A percentile compares a stretch with the other conserved stretches of the same genome.
phyloP scores from a whole-genome alignment of 106 monocot species.

The Platanthera guangdongensis region DNA sequence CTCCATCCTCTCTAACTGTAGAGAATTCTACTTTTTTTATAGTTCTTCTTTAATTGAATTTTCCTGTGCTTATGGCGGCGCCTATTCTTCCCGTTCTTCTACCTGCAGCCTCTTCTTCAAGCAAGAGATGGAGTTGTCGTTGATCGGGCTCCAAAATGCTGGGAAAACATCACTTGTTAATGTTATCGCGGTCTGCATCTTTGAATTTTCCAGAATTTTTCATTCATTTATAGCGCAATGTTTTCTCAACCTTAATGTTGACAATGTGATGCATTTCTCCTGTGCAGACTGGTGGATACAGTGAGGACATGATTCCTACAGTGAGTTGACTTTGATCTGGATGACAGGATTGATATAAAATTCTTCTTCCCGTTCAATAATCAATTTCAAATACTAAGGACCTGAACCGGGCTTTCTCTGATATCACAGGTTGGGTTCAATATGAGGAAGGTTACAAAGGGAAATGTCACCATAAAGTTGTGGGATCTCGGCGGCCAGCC shows the following conservation, averaged over 20 bases:
- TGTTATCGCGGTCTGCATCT: constrained; percentile 75
- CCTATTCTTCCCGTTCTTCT: constrained; percentile 9
- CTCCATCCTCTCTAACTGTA: neutral
- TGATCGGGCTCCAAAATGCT: constrained; percentile 96
- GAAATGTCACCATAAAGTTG: constrained; percentile 93
- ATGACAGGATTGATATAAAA: neutral
- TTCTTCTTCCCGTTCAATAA: neutral
- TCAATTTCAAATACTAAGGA: neutral
- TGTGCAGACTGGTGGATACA: constrained; percentile 88
- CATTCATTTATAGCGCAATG: neutral
- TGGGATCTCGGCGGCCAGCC: constrained; percentile 99
- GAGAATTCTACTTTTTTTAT: neutral
- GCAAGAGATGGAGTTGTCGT: constrained; percentile 96
- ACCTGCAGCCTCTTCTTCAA: constrained; percentile 89
- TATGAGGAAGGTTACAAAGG: constrained; percentile 95
- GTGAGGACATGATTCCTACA: constrained; percentile 99
- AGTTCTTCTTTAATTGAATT: neutral
- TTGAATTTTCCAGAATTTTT: constrained; percentile 1
- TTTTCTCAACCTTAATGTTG: neutral
- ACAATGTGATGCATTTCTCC: neutral
- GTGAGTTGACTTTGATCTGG: constrained; percentile 39
- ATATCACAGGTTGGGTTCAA: constrained; percentile 77
- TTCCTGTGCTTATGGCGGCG: neutral
- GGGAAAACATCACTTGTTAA: constrained; percentile 98
- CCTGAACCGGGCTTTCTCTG: neutral